Conservation (phyloP, 2,329 filamentous ascomycete genomes). For the Fusarium piperis region DNA sequence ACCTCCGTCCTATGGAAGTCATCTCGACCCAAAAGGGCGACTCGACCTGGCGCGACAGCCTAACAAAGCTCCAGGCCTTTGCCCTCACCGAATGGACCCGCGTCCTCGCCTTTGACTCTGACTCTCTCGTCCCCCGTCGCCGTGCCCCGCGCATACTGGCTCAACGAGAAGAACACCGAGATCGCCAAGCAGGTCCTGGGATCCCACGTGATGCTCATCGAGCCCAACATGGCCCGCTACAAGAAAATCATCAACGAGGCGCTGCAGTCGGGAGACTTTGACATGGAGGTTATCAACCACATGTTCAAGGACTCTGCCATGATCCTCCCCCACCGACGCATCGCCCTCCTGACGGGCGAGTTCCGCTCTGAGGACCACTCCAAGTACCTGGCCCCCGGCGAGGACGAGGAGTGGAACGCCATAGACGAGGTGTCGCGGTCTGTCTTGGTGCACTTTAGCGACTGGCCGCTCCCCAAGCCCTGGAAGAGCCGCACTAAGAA, state of each 20-base stretch:
- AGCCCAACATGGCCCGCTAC: slow-evolving; percentile 2
- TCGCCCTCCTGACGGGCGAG: slow-evolving; percentile 16
- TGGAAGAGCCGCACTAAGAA: background rate
- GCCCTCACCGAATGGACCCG: slow-evolving; percentile 13
- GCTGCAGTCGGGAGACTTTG: slow-evolving; percentile 10
- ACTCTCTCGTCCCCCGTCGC: slow-evolving; percentile 1
- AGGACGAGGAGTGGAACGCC: slow-evolving; percentile 11
- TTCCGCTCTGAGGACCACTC: slow-evolving; percentile 15
- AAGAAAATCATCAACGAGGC: slow-evolving; percentile 8
- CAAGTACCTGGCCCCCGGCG: slow-evolving; percentile 7
- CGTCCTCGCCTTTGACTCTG: slow-evolving; percentile 18
- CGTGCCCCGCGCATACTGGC: background rate
- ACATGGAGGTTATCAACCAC: slow-evolving; percentile 25
- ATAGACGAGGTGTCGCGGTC: slow-evolving; percentile 1
- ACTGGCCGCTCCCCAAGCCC: background rate
- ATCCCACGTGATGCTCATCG: slow-evolving; percentile 18
- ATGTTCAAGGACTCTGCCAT: slow-evolving; percentile 23
- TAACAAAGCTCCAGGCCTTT: slow-evolving; percentile 19
- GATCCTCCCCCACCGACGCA: slow-evolving; percentile 16
- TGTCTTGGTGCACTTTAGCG: background rate
- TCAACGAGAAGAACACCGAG: background rate
- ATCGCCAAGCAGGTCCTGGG: background rate
- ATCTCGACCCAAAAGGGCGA: slow-evolving; percentile 16
- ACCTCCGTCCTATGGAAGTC: slow-evolving; percentile 3
- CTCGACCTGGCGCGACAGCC: slow-evolving; percentile 14